phyloP scores from a whole-genome alignment of 257 asterid species.

The Penstemon barbatus region DNA sequence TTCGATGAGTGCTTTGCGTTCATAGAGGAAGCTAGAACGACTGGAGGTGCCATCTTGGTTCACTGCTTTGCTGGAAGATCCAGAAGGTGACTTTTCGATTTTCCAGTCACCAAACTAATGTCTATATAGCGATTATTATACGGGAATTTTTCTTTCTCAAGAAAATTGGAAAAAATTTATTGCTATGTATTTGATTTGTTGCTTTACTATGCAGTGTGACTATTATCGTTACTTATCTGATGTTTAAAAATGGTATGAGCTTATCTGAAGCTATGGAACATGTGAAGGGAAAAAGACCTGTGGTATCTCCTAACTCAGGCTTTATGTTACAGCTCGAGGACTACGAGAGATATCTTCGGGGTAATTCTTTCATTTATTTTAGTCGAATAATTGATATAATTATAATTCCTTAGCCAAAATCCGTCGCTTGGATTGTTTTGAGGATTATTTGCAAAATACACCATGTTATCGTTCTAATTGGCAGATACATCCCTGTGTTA shows the following conservation, averaged over 20 bases:
- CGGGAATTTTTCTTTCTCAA: not conserved
- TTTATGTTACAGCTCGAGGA: too few relatives aligned
- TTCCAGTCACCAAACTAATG: not conserved
- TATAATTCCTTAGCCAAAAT: too few relatives aligned
- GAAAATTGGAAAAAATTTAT: not conserved
- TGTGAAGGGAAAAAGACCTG: slow-evolving; percentile 62
- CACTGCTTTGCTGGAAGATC: slow-evolving; percentile 93
- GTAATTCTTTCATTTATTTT: too few relatives aligned
- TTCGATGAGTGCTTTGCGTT: slow-evolving; percentile 75
- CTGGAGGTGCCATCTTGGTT: slow-evolving; percentile 70
- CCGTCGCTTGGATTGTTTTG: not conserved
- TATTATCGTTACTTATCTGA: slow-evolving; percentile 66
- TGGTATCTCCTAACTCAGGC: too few relatives aligned
- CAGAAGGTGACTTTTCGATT: slow-evolving; percentile 54
- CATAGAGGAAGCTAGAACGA: slow-evolving; percentile 71
- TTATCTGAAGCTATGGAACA: slow-evolving; percentile 53
- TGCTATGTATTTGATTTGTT: slow-evolving; percentile 19
- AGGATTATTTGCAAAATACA: too few relatives aligned
- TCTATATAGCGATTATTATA: slow-evolving; percentile 10
- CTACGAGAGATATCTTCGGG: too few relatives aligned
- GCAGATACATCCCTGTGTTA: too few relatives aligned
- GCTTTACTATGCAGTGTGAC: slow-evolving; percentile 58
- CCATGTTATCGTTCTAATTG: too few relatives aligned
- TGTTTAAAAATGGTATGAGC: slow-evolving; percentile 73
- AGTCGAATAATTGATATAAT: too few relatives aligned